Evolutionary conservation across 1,284 basidiomycete genomes (phyloP), one percentile per base, ranked within the genome.

Genomic region (Malassezia furfur): DNA sequence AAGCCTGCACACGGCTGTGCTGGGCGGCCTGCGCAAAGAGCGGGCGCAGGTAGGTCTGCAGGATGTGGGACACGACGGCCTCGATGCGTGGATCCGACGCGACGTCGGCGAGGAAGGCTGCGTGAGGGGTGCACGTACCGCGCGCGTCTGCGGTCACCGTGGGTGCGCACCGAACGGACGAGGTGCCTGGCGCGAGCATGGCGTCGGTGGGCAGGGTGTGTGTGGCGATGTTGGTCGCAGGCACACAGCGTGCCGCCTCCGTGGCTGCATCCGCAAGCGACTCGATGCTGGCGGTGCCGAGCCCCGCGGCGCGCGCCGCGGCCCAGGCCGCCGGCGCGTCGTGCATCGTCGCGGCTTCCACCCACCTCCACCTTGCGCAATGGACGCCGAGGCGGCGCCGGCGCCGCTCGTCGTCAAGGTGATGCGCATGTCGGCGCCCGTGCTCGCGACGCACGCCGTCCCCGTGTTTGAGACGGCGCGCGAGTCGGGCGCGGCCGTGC

Each of bases 361-460:
- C 45, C n/a, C 4, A 36, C 45, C 31, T 47, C 21, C 31, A 34
- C 30, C 3, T 15, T 2, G 21, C 45, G 19, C 32, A 3, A 47
- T 47, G 52, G 46, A 21, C 17, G 21, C 49, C 11, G 15, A 43
- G 4, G 36, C 47, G 47, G 39, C 38, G 40, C 34, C 22, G 32
- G 48, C 48, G 54, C 54, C 53, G 40, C 32, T 56, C 19, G 22
- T 40, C 22, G 54, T 56, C 17, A 45, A 47, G 49, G 54, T 56
- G 35, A 56, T 56, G 54, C 54, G 54, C 17, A 38, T 56, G 22
- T 45, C 54, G 19, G 44, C 48, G 15, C 48, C 54, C n/a, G 28
- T 22, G 14, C 32, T 56, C n/a, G 54, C 43, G 6, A 11, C 41
- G 17, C 49, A 32, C 8, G 19, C 25, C 5, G 48, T 51, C 7